Evolutionary conservation across 2,329 filamentous ascomycete genomes (phyloP).

Genomic region (Chlorencoelia australis): DNA sequence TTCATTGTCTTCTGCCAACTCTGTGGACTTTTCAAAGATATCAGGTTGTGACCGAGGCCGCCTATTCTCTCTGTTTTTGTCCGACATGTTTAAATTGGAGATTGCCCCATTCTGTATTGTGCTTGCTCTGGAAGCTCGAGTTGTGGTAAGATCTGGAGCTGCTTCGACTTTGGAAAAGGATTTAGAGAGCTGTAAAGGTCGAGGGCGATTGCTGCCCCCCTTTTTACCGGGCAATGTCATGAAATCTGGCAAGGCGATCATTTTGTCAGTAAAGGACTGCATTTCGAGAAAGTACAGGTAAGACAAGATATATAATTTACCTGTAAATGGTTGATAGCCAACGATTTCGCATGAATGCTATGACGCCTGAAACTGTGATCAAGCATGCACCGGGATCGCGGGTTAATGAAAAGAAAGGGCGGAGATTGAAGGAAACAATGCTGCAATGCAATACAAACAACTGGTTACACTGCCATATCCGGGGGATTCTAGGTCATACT

Average conservation of each 20-base stretch:
- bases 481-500: no score
- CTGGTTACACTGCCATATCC: no score
- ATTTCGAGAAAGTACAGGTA: constrained; percentile 9
- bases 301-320: constrained; percentile 10
- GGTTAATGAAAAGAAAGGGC: constrained; percentile 15
- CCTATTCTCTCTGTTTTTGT: constrained; percentile 11
- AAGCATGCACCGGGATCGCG: constrained; percentile 13
- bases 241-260: constrained; percentile 24
- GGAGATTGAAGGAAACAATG: background rate
- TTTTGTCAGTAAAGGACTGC: constrained; percentile 22
- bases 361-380: constrained; percentile 23
- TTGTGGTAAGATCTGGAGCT: constrained; percentile 12
- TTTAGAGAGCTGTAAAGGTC: constrained; percentile 28
- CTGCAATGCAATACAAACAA: constrained; percentile 22
- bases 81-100: constrained; percentile 9
- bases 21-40: constrained; percentile 32
- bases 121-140: constrained; percentile 21
- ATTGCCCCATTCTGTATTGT: constrained; percentile 25
- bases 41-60: constrained; percentile 18
- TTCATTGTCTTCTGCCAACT: constrained; percentile 25
- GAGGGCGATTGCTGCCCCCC: constrained; percentile 21
- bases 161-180: constrained; percentile 30
- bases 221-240: constrained; percentile 23
- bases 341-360: constrained; percentile 22
- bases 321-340: constrained; percentile 12